Base-by-base conservation (phyloP, 1,284 basidiomycete genomes). In the Marasmius oreades region DNA sequence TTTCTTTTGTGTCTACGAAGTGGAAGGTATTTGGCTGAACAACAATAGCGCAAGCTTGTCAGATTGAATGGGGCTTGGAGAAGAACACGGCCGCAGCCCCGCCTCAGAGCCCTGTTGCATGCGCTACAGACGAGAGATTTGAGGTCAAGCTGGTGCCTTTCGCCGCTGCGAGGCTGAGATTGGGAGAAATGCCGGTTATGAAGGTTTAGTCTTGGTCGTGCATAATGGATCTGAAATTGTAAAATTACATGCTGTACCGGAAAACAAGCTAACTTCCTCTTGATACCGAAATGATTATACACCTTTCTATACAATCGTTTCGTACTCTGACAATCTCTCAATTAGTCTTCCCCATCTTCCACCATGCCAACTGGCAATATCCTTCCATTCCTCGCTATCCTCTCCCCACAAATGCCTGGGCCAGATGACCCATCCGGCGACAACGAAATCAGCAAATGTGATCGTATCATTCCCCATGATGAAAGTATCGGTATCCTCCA, bases 101-200 rank as follows among this genome's bases (percentile, higher is more conserved):
- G 1, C 73, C 73, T 1, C 37, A 52, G 31, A 71, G 70, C 52
- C 73, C 73, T 0, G 69, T 67, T 45, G 48, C 56, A 1, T 75
- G 73, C 51, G 46, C 65, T 12, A 42, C 39, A 20, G 69, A 68
- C 5, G 59, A 68, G 1, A 54, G 63, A 10, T 69, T 71, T 53
- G 59, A 68, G 39, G 73, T 69, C 33, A 73, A 68, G 36, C 61
- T 74, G 18, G 70, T 73, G 24, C 73, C 73, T 7, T 75, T 73
- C 58, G 73, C 63, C 33, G 69, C 68, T 26, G 71, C 72, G 2
- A 73, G 71, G 59, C 54, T 75, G 57, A 63, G 73, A 7, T 61
- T 75, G 43, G 73, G 73, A 20, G 73, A 75, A 52, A 69, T 75
- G 22, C 73, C 73, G 5, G 69, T 71, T 6, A 71, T 74, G 68